phyloP scores from a whole-genome alignment of 176 grass and related monocot species.

The Lolium perenne region DNA sequence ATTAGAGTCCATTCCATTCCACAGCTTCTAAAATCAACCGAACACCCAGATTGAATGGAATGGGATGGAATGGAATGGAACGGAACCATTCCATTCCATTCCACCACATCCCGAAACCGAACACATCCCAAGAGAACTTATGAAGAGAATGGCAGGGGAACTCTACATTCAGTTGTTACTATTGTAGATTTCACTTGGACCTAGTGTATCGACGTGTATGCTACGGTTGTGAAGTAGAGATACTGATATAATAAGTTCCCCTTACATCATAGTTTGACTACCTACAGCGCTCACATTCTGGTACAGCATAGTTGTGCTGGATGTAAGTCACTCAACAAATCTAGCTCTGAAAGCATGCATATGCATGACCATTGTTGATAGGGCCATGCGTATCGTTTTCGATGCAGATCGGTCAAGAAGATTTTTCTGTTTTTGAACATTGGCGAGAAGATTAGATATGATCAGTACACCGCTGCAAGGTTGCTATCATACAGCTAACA shows the following conservation, averaged over 20 bases:
- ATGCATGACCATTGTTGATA: neutral
- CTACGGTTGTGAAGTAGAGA: neutral
- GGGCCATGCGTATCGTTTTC: neutral
- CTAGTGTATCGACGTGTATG: neutral
- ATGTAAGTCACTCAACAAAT: neutral
- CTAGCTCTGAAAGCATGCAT: neutral
- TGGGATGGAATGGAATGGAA: no score
- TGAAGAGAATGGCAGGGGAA: neutral
- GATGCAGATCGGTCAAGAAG: neutral
- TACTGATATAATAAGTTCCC: neutral
- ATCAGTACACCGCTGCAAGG: neutral
- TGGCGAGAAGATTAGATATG: neutral
- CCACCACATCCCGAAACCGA: no score
- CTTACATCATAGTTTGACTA: conserved; percentile 6
- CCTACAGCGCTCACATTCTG: neutral
- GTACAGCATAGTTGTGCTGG: neutral
- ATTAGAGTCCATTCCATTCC: no score
- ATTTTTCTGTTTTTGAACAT: neutral
- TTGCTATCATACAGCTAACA: conserved; percentile 21
- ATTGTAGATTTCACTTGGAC: neutral
- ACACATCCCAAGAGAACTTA: neutral
- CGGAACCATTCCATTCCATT: no score
- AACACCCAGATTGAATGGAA: no score
- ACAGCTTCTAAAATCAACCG: no score
- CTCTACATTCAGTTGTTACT: neutral